phyloP scores from a whole-genome alignment of 2,329 filamentous ascomycete species.

The Talaromyces sp. region DNA sequence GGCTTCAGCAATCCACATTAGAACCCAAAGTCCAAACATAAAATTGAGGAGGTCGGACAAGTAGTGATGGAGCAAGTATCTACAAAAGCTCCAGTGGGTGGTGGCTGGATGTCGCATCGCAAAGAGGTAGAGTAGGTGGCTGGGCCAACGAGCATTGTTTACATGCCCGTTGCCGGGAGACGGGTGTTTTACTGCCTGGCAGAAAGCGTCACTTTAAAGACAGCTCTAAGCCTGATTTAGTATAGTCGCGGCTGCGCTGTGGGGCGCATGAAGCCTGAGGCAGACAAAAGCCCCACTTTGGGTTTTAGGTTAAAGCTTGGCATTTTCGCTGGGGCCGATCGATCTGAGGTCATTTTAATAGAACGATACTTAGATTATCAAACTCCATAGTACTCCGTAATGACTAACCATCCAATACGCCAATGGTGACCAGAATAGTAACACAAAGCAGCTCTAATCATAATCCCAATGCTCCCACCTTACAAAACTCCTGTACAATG shows the following conservation, averaged over 20 bases:
- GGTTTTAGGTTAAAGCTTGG: slow-evolving; percentile 11
- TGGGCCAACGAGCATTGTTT: slow-evolving; percentile 44
- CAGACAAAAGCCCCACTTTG: not conserved
- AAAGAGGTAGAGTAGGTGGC: slow-evolving; percentile 28
- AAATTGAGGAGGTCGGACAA: slow-evolving; percentile 20
- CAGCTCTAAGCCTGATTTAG: not conserved
- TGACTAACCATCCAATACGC: not conserved
- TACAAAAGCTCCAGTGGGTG: slow-evolving; percentile 18
- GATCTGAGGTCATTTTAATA: not conserved
- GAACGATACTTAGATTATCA: not conserved
- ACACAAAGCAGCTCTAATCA: not conserved
- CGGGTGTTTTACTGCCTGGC: slow-evolving; percentile 31
- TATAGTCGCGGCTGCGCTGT: not conserved
- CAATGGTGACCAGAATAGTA: not conserved
- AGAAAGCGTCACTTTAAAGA: slow-evolving; percentile 19
- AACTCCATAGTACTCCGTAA: not conserved
- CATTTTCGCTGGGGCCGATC: slow-evolving; percentile 2
- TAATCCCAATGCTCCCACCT: not conserved
- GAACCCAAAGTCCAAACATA: not conserved
- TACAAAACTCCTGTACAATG: slow-evolving; percentile 18
- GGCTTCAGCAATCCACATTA: not conserved
- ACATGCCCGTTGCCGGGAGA: slow-evolving; percentile 37
- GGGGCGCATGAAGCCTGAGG: not conserved
- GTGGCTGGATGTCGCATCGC: slow-evolving; percentile 32
- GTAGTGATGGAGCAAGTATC: slow-evolving; percentile 8